These are phyloP conservation scores for Saitozyma sp. DNA, from an alignment of 768 basidiomycete genomes.

Conservation along the genomic window DNA sequence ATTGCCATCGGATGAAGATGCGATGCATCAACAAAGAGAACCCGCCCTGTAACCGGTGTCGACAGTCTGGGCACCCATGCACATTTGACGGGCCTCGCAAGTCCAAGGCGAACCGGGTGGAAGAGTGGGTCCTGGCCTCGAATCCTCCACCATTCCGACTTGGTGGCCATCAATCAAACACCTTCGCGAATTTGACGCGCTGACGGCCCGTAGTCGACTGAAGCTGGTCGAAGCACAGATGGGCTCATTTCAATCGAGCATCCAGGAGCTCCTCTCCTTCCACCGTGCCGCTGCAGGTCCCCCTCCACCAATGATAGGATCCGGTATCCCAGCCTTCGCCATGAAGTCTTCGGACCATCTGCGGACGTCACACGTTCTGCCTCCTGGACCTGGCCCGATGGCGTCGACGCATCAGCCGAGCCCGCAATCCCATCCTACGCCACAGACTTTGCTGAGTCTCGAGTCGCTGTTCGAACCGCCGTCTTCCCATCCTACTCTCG, in stretches of 20 bases:
- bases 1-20: slow-evolving; percentile 49
- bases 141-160: too few species aligned
- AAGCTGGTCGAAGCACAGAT: slow-evolving; percentile 42
- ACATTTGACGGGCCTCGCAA: slow-evolving; percentile 45
- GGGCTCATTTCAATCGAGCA: slow-evolving; percentile 28
- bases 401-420: neutral
- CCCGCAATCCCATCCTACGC: slow-evolving; percentile 1
- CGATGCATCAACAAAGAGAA: slow-evolving; percentile 45
- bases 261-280: slow-evolving; percentile 37
- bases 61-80: slow-evolving; percentile 35
- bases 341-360: too few species aligned
- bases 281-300: slow-evolving; percentile 21
- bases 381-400: neutral
- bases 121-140: slow-evolving; percentile 34
- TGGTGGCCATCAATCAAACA: too few species aligned
- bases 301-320: too few species aligned
- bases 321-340: too few species aligned
- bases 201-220: slow-evolving; percentile 27
- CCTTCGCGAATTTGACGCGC: neutral
- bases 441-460: slow-evolving; percentile 3
- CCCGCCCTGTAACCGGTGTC: slow-evolving; percentile 43
- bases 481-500: neutral
- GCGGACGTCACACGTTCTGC: neutral
- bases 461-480: slow-evolving; percentile 8
- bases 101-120: slow-evolving; percentile 38